These are phyloP conservation scores for Rutstroemia sp. DNA, from an alignment of 2,329 filamentous ascomycete genomes.

Conservation along the genomic window DNA sequence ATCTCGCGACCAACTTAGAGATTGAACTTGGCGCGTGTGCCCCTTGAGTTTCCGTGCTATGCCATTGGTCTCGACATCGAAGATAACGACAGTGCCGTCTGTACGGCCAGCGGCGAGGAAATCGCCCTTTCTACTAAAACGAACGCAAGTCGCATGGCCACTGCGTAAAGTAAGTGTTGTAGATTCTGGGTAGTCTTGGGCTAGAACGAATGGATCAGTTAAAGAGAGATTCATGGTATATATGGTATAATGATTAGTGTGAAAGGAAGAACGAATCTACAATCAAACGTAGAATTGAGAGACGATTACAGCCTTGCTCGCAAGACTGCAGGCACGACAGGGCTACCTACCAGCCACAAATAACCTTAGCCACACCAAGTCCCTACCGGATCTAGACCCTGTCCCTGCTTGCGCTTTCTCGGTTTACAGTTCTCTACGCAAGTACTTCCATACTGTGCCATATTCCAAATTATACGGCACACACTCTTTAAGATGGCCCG, in stretches of 20 bases:
- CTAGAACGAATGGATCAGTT: constrained; percentile 62
- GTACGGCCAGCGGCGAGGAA: constrained; percentile 89
- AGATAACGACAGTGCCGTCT: constrained; percentile 91
- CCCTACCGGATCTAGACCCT: too few species aligned
- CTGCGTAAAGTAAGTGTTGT: constrained; percentile 80
- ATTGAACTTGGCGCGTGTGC: constrained; percentile 90
- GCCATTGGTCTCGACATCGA: constrained; percentile 95
- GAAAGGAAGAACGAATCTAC: neutral
- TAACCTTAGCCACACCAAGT: too few species aligned
- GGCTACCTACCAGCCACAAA: too few species aligned
- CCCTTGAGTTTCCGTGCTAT: constrained; percentile 90
- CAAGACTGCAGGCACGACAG: too few species aligned
- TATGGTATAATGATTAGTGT: constrained; percentile 38
- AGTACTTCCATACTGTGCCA: too few species aligned
- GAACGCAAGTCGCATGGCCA: constrained; percentile 58
- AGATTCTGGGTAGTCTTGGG: constrained; percentile 81
- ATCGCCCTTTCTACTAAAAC: constrained; percentile 92
- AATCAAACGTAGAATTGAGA: too few species aligned
- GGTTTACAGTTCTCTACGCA: too few species aligned
- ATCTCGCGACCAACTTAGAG: constrained; percentile 88
- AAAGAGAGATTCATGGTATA: constrained; percentile 61
- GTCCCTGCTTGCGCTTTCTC: too few species aligned
- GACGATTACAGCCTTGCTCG: too few species aligned
- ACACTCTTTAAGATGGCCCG: too few species aligned
- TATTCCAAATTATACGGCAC: too few species aligned